Evolutionary conservation across 108 stramenopile species (phyloP).

Genomic region (Pseudonitzschia pungens): DNA sequence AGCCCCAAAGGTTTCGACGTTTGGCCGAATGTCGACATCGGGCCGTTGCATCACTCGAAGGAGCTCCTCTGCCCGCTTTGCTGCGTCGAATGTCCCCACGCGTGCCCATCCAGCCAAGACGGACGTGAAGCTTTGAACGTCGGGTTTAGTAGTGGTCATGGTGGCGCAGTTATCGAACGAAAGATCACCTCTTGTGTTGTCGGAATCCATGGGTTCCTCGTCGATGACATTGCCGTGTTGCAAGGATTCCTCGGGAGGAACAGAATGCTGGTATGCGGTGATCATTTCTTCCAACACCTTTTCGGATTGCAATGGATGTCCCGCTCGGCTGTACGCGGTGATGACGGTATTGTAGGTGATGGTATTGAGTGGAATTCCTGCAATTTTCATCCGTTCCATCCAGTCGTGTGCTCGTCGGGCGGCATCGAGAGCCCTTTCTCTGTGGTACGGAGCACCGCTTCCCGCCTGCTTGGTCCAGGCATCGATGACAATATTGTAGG

Average conservation of each 20-base stretch:
- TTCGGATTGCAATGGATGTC: slow-evolving; percentile 30
- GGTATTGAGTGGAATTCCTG: slow-evolving; percentile 37
- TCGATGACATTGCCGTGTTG: not conserved
- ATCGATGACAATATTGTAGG: slow-evolving; percentile 71
- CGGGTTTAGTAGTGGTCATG: slow-evolving; percentile 16
- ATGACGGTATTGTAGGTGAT: slow-evolving; percentile 75
- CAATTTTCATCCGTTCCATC: slow-evolving; percentile 44
- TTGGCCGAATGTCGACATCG: slow-evolving; percentile 49
- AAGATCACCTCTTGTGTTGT: not conserved
- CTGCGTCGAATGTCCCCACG: slow-evolving; percentile 44
- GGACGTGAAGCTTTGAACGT: slow-evolving; percentile 17
- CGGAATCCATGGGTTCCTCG: not conserved
- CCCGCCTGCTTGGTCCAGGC: slow-evolving; percentile 51
- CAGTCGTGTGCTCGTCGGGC: slow-evolving; percentile 59
- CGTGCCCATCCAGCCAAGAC: slow-evolving; percentile 58
- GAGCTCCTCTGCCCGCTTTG: slow-evolving; percentile 32
- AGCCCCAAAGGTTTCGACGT: slow-evolving; percentile 42
- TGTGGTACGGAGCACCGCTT: slow-evolving; percentile 4
- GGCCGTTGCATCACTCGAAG: slow-evolving; percentile 39
- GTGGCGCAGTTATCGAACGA: not conserved
- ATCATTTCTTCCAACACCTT: slow-evolving; percentile 39
- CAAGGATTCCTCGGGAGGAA: not conserved
- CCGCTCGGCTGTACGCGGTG: slow-evolving; percentile 37
- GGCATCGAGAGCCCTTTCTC: slow-evolving; percentile 24
- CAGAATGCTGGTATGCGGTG: not conserved